Percentiles rank a stretch among this genome's conserved stretches.
Conservation (phyloP, 2,329 filamentous ascomycete genomes). For the Cadophora gregata region DNA sequence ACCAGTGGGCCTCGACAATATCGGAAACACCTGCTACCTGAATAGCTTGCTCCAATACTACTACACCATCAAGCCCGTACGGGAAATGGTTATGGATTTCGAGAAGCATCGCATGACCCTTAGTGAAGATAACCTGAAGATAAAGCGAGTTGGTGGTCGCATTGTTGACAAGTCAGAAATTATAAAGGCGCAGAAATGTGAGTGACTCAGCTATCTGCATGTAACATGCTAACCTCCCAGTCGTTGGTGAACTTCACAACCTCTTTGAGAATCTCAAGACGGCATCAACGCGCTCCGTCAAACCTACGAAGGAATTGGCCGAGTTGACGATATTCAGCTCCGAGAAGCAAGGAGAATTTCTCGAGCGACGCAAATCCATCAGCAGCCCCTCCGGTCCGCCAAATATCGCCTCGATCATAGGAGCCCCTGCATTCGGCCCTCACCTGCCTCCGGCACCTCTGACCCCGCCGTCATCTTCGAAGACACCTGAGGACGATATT, state of each 20-base stretch:
- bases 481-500: slow-evolving; percentile 38
- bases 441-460: slow-evolving; percentile 37
- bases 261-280: slow-evolving; percentile 76
- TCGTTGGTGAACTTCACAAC: slow-evolving; percentile 73
- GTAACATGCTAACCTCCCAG: slow-evolving; percentile 50
- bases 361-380: slow-evolving; percentile 51
- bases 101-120: slow-evolving; percentile 73
- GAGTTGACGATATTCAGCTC: slow-evolving; percentile 75
- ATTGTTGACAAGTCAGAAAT: slow-evolving; percentile 65
- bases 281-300: slow-evolving; percentile 65
- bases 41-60: slow-evolving; percentile 97
- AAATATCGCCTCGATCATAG: slow-evolving; percentile 36
- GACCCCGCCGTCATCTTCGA: slow-evolving; percentile 26
- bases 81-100: slow-evolving; percentile 80
- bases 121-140: slow-evolving; percentile 64
- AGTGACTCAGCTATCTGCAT: slow-evolving; percentile 47
- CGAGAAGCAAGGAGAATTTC: slow-evolving; percentile 57
- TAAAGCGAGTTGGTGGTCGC: slow-evolving; percentile 78
- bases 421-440: slow-evolving; percentile 39
- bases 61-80: slow-evolving; percentile 83
- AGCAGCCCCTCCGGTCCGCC: slow-evolving; percentile 44
- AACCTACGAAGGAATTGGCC: slow-evolving; percentile 78
- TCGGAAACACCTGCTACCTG: slow-evolving; percentile 97
- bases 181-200: slow-evolving; percentile 73
- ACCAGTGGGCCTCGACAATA: slow-evolving; percentile 88